Base-by-base conservation (phyloP, 2,329 filamentous ascomycete genomes). In the Fusarium cicatricum region DNA sequence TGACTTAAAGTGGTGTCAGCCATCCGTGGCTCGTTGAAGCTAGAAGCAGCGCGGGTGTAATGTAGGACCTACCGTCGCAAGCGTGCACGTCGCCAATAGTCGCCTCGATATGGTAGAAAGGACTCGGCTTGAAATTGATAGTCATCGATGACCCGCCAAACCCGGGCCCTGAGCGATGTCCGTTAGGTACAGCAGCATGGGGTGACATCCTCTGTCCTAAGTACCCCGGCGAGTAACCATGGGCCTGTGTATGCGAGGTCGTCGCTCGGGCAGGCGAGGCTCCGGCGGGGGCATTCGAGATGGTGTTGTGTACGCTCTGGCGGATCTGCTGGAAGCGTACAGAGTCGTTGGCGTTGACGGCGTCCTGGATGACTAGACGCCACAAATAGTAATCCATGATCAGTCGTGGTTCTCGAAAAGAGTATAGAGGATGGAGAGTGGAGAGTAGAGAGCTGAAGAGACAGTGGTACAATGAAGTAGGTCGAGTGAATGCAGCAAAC, bases 71-170 rank as follows among this genome's bases (percentile, higher is more conserved):
- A 93, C 93, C 83, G 73, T 94, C 90, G 61, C 92, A 90, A 50
- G 86, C 83, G 36, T 85, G 82, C 15, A 88, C 78, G 8, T 81
- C 77, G 5, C 90, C 85, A 6, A 97, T 75, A 23, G 85, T 82
- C 49, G 85, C 80, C 39, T 87, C 72, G 28, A 94, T 80, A 11
- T 85, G 84, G 70, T 94, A 97, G 74, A 97, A 99, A 0, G 95
- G 94, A 68, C 92, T 97, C 4, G 86, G 74, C 69, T 91, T 94
- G 77, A 81, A 82, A 11, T 59, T 52, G 16, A 75, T 49, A 11
- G 61, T 44, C 31, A 34, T 46, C 50, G 21, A 42, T 57, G 59
- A 51, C 28, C 54, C 52, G 37, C 62, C 69, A 15, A 65, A 52
- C 19, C 48, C 46, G 17, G 55, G 33, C n/a, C 46, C 46, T 23